Evolutionary conservation across 768 basidiomycete species (phyloP).

Genomic region (Leccinum boreale): DNA sequence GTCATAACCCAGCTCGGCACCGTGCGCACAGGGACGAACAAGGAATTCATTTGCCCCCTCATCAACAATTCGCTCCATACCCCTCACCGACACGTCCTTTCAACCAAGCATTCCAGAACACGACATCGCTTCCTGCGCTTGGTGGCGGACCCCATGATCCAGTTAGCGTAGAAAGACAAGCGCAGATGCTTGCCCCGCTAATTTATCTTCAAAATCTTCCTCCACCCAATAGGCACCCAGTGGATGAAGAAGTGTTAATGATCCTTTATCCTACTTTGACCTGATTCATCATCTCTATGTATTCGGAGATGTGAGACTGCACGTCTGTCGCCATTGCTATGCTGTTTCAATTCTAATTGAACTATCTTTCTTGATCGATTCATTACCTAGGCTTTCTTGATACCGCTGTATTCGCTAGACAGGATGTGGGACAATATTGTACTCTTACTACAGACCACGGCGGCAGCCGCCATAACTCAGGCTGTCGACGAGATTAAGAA

Average conservation of each 20-base stretch:
- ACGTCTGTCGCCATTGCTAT: slow-evolving; percentile 13
- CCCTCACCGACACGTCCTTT: slow-evolving; percentile 25
- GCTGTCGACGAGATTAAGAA: neutral
- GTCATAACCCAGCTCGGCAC: slow-evolving; percentile 48
- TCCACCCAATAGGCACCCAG: slow-evolving; percentile 61
- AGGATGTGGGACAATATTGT: slow-evolving; percentile 16
- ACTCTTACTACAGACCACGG: neutral
- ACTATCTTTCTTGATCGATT: slow-evolving; percentile 5
- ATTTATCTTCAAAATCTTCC: slow-evolving; percentile 59
- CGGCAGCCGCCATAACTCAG: neutral
- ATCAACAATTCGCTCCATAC: slow-evolving; percentile 31
- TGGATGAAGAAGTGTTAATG: slow-evolving; percentile 71
- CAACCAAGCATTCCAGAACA: slow-evolving; percentile 8
- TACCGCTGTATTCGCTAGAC: slow-evolving; percentile 23
- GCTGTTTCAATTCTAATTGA: neutral
- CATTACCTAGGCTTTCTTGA: slow-evolving; percentile 15
- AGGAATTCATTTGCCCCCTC: slow-evolving; percentile 7
- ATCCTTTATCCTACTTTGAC: slow-evolving; percentile 41
- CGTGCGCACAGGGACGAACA: slow-evolving; percentile 30
- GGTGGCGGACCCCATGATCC: neutral
- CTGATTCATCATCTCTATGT: slow-evolving; percentile 17
- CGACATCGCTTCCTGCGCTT: neutral
- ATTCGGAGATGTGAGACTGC: slow-evolving; percentile 8
- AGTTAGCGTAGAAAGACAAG: slow-evolving; percentile 16
- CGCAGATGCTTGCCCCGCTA: slow-evolving; percentile 53